Evolutionary conservation across 768 basidiomycete genomes (phyloP).

Genomic region (Lactifluus rugatus): DNA sequence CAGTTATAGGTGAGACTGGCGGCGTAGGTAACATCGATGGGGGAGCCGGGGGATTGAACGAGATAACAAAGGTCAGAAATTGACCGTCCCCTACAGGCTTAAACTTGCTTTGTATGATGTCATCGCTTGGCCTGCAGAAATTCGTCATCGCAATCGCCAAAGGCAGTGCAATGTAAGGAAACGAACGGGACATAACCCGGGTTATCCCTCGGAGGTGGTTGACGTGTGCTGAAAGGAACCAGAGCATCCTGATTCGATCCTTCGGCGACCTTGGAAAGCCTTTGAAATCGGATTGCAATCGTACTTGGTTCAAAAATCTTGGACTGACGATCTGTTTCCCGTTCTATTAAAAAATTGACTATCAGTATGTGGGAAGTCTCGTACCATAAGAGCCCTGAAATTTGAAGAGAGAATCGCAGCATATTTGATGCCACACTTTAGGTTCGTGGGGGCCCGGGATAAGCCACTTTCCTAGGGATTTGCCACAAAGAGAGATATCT

Average conservation of each 20-base stretch:
- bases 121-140: background rate
- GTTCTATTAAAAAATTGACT: background rate
- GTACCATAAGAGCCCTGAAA: conserved; percentile 6
- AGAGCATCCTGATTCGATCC: background rate
- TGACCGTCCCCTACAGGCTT: background rate
- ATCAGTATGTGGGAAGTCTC: background rate
- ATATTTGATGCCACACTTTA: conserved; percentile 5
- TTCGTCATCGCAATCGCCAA: background rate
- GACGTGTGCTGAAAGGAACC: background rate
- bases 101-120: conserved; percentile 5
- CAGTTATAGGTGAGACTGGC: background rate
- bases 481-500: background rate
- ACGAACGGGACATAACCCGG: conserved; percentile 1
- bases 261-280: background rate
- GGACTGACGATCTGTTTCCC: background rate
- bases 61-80: conserved; percentile 7
- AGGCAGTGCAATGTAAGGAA: background rate
- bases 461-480: conserved; percentile 9
- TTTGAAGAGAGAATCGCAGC: conserved; percentile 6
- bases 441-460: conserved; percentile 5
- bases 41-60: conserved; percentile 1
- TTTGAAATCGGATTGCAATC: conserved; percentile 2
- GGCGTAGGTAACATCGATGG: background rate
- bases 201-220: background rate
- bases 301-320: background rate